Evolutionary conservation across 2,329 filamentous ascomycete genomes (phyloP).

Genomic region (Stachybotrys elegans): DNA sequence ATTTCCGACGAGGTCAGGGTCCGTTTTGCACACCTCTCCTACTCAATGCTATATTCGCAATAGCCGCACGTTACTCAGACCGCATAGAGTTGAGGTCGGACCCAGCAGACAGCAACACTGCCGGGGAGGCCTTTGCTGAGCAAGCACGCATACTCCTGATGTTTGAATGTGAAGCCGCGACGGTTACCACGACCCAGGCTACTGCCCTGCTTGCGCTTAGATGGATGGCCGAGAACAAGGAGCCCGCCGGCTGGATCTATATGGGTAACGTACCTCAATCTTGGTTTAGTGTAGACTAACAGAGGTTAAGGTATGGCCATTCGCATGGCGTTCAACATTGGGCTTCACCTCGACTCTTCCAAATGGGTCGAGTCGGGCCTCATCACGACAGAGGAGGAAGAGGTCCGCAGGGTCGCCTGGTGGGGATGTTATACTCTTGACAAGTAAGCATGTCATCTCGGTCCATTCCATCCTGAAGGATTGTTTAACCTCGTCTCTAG

Average conservation of each 20-base stretch:
- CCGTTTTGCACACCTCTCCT: slow-evolving; percentile 15
- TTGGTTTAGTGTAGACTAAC: neutral
- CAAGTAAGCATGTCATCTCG: slow-evolving; percentile 14
- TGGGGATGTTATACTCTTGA: slow-evolving; percentile 18
- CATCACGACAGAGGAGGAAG: slow-evolving; percentile 11
- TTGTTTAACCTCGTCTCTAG: slow-evolving; percentile 2
- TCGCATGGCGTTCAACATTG: slow-evolving; percentile 19
- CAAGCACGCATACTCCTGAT: slow-evolving; percentile 15
- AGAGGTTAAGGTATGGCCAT: slow-evolving; percentile 14
- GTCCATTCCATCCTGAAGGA: neutral
- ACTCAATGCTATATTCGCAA: slow-evolving; percentile 14
- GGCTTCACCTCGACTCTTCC: slow-evolving; percentile 15
- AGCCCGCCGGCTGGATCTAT: slow-evolving; percentile 17
- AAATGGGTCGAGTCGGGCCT: slow-evolving; percentile 7
- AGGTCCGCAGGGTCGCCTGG: slow-evolving; percentile 15
- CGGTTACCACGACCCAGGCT: slow-evolving; percentile 16
- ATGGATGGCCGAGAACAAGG: slow-evolving; percentile 15
- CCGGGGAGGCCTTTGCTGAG: slow-evolving; percentile 13
- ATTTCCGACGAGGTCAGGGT: slow-evolving; percentile 9
- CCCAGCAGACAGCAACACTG: slow-evolving; percentile 13
- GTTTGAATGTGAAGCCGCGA: slow-evolving; percentile 17
- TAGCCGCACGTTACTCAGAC: slow-evolving; percentile 17
- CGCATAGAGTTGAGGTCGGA: slow-evolving; percentile 12
- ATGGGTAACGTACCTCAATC: slow-evolving; percentile 5
- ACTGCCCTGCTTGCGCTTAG: slow-evolving; percentile 13